Percentiles rank a stretch among this genome's conserved stretches.
phyloP scores from a whole-genome alignment of 495 filamentous ascomycete genomes.

The Penicillium herquei region DNA sequence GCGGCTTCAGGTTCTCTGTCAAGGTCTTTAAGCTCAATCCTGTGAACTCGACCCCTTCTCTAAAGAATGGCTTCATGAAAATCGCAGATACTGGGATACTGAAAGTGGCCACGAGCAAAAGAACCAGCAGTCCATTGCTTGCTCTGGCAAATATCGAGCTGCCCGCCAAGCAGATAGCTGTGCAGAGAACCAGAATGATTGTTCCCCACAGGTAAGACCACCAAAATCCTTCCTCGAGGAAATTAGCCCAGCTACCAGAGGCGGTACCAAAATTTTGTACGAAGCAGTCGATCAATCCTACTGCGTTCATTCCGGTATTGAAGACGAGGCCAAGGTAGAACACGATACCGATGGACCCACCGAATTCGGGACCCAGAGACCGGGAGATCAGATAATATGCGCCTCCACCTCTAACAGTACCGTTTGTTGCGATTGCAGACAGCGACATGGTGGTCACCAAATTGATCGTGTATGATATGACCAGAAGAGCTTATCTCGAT shows the following conservation, averaged over 20 bases:
- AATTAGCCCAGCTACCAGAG: conserved; percentile 57
- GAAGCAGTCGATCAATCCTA: conserved; percentile 81
- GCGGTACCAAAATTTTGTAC: conserved; percentile 68
- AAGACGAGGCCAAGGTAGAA: conserved; percentile 84
- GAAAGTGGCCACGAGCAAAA: conserved; percentile 71
- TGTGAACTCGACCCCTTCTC: conserved; percentile 69
- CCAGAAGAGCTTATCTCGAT: conserved; percentile 58
- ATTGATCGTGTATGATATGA: conserved; percentile 72
- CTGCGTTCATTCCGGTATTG: conserved; percentile 87
- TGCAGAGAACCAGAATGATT: conserved; percentile 68
- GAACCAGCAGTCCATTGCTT: conserved; percentile 73
- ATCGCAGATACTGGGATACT: conserved; percentile 80
- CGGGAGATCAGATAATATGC: conserved; percentile 89
- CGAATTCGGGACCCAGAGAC: conserved; percentile 84
- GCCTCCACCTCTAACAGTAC: conserved; percentile 82
- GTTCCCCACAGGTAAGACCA: conserved; percentile 79
- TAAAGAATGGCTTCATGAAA: conserved; percentile 62
- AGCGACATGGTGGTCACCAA: conserved; percentile 82
- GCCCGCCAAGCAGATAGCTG: conserved; percentile 73
- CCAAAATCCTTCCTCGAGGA: conserved; percentile 72
- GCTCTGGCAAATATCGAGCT: conserved; percentile 78
- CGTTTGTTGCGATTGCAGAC: conserved; percentile 87
- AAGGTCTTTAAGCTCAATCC: conserved; percentile 70
- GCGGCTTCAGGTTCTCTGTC: conserved; percentile 66
- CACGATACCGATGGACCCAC: conserved; percentile 86